A percentile compares a stretch with the other conserved stretches of the same genome.
Conservation (phyloP, 345 rosid genomes). For the Syzygium aqueum region DNA sequence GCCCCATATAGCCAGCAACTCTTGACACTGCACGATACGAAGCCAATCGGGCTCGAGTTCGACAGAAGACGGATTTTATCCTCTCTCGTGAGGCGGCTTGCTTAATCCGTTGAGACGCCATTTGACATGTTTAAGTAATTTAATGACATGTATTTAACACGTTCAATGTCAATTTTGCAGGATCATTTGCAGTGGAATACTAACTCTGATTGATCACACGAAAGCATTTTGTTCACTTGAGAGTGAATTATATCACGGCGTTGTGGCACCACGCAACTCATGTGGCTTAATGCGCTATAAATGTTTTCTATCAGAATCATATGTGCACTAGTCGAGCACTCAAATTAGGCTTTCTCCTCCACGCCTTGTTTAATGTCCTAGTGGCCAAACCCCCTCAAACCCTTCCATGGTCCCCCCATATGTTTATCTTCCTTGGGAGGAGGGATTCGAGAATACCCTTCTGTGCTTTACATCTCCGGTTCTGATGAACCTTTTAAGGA, state of each 20-base stretch:
- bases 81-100: neutral
- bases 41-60: fast-evolving
- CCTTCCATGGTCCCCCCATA: too few species aligned
- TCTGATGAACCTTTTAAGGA: too few species aligned
- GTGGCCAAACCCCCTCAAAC: too few species aligned
- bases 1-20: neutral
- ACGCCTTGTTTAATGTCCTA: too few species aligned
- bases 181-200: too few species aligned
- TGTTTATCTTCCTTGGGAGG: too few species aligned
- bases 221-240: neutral
- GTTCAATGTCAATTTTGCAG: too few species aligned
- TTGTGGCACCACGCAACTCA: neutral
- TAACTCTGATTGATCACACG: neutral
- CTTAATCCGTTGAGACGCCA: neutral
- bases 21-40: fast-evolving
- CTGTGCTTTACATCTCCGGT: too few species aligned
- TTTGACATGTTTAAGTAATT: too few species aligned
- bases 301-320: neutral
- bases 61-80: neutral
- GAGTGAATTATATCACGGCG: neutral
- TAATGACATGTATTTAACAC: neutral
- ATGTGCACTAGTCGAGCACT: neutral
- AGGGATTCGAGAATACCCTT: too few species aligned
- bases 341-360: neutral
- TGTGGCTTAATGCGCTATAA: neutral